Evolutionary conservation across 495 filamentous ascomycete species (phyloP).

Genomic region (Amniculicola lignicola): DNA sequence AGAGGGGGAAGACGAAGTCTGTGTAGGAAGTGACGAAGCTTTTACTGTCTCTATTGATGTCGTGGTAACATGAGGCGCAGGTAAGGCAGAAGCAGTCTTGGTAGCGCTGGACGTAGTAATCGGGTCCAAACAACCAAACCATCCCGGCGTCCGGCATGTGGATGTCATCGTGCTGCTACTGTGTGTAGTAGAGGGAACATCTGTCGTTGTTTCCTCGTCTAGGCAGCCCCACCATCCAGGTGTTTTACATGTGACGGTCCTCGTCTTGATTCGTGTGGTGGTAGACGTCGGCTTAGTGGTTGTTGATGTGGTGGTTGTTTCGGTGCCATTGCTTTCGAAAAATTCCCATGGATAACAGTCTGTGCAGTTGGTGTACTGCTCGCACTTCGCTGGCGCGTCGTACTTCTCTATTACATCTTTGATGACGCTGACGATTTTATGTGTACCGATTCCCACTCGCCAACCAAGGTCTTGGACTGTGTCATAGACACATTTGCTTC

Average conservation of each 20-base stretch:
- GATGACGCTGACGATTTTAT: slow-evolving; percentile 82
- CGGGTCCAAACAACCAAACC: slow-evolving; percentile 45
- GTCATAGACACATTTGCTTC: slow-evolving; percentile 83
- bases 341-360: slow-evolving; percentile 95
- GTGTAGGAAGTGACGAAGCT: slow-evolving; percentile 1
- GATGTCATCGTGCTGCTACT: slow-evolving; percentile 49
- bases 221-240: slow-evolving; percentile 80
- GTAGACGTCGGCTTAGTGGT: slow-evolving; percentile 45
- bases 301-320: slow-evolving; percentile 63
- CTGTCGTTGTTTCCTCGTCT: slow-evolving; percentile 51
- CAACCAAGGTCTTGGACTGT: slow-evolving; percentile 86
- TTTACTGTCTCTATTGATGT: too few species aligned
- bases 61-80: slow-evolving; percentile 28
- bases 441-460: slow-evolving; percentile 79
- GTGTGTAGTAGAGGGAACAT: slow-evolving; percentile 27
- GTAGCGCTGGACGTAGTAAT: slow-evolving; percentile 33
- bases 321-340: slow-evolving; percentile 82
- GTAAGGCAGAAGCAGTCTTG: slow-evolving; percentile 5
- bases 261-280: slow-evolving; percentile 53
- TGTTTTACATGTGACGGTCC: slow-evolving; percentile 81
- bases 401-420: slow-evolving; percentile 80
- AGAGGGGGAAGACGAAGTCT: slow-evolving; percentile 10
- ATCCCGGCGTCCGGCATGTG: slow-evolving; percentile 43
- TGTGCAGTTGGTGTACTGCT: slow-evolving; percentile 68
- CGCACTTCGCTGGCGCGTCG: slow-evolving; percentile 72